A percentile compares a stretch with the other conserved stretches of the same genome.
Evolutionary conservation across 441 rosid genomes (phyloP).

Genomic region (Gossypium davidsonii): DNA sequence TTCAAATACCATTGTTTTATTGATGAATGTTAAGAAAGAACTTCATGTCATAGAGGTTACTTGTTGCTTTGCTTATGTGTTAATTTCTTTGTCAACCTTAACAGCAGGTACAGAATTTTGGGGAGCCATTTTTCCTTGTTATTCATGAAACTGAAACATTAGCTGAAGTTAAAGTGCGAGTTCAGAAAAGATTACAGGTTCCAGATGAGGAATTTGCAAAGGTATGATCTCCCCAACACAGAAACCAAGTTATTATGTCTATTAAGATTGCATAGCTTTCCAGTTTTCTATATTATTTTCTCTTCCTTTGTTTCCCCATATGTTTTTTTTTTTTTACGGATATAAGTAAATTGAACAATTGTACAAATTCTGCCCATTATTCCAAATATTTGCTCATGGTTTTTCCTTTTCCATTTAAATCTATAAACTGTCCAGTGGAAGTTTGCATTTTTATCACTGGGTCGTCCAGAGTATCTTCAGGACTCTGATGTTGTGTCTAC

Average conservation of each 20-base stretch:
- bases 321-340: background rate
- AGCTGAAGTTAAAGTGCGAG: conserved; percentile 51
- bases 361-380: background rate
- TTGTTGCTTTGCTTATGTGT: background rate
- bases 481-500: conserved; percentile 51
- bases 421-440: conserved; percentile 39
- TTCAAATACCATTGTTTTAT: background rate
- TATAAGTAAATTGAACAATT: background rate
- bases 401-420: background rate
- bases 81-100: conserved; percentile 7
- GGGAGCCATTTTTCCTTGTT: conserved; percentile 66
- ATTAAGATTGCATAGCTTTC: background rate
- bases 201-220: conserved; percentile 61
- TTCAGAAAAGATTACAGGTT: conserved; percentile 62
- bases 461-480: conserved; percentile 62
- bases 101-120: conserved; percentile 60
- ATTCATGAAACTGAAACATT: conserved; percentile 60
- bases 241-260: background rate
- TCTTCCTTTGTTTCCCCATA: background rate
- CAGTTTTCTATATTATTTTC: background rate
- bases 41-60: background rate
- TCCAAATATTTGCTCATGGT: background rate
- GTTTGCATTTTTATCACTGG: conserved; percentile 57
- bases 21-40: conserved; percentile 5
- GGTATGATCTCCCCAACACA: conserved; percentile 27